Percentiles rank a stretch among this genome's conserved stretches.
Conservation (phyloP, 2,329 filamentous ascomycete species). For the Talaromyces marneffei region DNA sequence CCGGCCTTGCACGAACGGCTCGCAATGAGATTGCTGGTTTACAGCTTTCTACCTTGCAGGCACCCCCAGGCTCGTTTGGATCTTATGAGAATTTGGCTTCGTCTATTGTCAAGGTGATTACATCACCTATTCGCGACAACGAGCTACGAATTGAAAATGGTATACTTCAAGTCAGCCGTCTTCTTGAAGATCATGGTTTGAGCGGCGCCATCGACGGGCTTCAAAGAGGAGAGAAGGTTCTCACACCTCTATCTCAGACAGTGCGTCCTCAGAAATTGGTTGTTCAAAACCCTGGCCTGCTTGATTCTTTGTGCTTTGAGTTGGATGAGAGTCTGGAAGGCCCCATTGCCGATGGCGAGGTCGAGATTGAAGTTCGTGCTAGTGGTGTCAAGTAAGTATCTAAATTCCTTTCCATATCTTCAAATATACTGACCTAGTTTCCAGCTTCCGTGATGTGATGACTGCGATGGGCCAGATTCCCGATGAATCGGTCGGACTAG, state of each 20-base stretch:
- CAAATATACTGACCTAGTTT: not conserved
- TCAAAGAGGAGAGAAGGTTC: not conserved
- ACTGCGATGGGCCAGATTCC: not conserved
- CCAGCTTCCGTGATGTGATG: not conserved
- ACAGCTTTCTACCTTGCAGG: constrained; percentile 24
- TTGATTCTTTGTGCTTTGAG: constrained; percentile 7
- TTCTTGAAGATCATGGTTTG: not conserved
- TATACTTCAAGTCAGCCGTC: not conserved
- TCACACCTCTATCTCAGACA: not conserved
- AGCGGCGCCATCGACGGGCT: not conserved
- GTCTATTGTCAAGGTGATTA: not conserved
- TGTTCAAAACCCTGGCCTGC: not conserved
- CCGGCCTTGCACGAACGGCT: constrained; percentile 6
- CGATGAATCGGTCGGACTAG: not conserved
- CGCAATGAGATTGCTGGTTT: constrained; percentile 4
- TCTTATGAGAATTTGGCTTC: not conserved
- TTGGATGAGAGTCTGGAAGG: not conserved
- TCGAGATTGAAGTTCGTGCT: not conserved
- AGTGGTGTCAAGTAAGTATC: not conserved
- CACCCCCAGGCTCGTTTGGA: not conserved
- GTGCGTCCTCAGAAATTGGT: not conserved
- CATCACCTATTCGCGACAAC: not conserved
- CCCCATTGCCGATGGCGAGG: not conserved
- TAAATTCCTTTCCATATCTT: not conserved
- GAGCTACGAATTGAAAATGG: not conserved